phyloP scores from a whole-genome alignment of 371 early-diverging fungal species.

The Mortierella sp. region DNA sequence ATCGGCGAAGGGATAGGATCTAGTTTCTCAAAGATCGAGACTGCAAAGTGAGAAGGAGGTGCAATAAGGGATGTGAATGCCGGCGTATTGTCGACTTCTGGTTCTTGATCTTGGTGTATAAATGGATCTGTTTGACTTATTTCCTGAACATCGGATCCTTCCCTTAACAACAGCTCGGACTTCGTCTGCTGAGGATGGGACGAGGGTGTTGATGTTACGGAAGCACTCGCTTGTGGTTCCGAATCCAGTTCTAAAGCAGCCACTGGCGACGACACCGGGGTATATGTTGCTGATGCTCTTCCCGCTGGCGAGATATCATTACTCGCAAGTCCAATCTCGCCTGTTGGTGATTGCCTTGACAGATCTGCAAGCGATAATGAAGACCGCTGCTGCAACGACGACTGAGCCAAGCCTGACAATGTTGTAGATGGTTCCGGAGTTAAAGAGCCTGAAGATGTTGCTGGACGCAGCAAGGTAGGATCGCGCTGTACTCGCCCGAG shows the following conservation, averaged over 20 bases:
- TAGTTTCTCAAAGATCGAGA: constrained; percentile 44
- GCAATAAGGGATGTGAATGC: constrained; percentile 31
- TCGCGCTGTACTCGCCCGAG: too few relatives aligned
- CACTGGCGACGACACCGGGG: too few relatives aligned
- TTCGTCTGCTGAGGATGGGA: too few relatives aligned
- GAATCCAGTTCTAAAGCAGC: too few relatives aligned
- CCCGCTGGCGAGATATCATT: too few relatives aligned
- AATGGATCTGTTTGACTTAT: not conserved
- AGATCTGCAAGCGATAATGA: not conserved
- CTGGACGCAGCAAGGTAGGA: too few relatives aligned
- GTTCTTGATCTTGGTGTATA: too few relatives aligned
- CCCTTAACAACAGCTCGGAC: too few relatives aligned
- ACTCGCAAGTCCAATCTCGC: too few relatives aligned
- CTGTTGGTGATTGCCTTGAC: not conserved
- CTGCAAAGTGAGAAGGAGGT: constrained; percentile 36
- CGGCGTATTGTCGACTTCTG: not conserved
- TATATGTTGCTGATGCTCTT: not conserved
- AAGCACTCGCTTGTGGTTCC: too few relatives aligned
- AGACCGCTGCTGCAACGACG: constrained; percentile 7
- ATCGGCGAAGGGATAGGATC: constrained; percentile 26
- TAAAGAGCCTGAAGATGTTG: too few relatives aligned
- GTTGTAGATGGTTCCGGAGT: constrained; percentile 1
- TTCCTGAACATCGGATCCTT: too few relatives aligned
- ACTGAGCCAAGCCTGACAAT: constrained; percentile 7
- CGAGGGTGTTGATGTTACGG: not conserved